A percentile compares a stretch with the other conserved stretches of the same genome.
Evolutionary conservation across 345 rosid genomes (phyloP).

Genomic region (Bruguiera parviflora): DNA sequence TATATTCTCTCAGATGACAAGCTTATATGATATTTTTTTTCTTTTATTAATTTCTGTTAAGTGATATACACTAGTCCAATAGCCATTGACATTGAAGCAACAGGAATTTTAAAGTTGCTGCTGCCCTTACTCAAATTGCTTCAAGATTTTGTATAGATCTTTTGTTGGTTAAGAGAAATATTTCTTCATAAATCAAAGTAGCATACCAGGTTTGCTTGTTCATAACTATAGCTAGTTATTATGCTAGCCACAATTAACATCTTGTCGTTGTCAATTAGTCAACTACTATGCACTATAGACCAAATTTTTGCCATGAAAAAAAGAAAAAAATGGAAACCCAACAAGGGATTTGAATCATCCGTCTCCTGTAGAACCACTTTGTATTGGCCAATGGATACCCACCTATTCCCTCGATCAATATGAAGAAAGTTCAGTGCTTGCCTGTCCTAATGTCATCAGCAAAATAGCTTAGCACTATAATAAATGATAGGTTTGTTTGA

Average conservation of each 20-base stretch:
- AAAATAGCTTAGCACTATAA: slow-evolving; percentile 10
- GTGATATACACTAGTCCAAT: slow-evolving; percentile 11
- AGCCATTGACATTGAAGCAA: background rate
- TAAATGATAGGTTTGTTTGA: slow-evolving; percentile 10
- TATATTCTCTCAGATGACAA: slow-evolving; percentile 1
- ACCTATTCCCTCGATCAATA: slow-evolving; percentile 31
- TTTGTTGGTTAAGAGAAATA: background rate
- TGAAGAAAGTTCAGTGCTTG: slow-evolving; percentile 32
- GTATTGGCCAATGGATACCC: slow-evolving; percentile 45
- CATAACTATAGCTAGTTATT: background rate
- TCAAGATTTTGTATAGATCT: background rate
- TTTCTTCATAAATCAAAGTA: background rate
- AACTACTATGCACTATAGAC: background rate
- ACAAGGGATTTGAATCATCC: slow-evolving; percentile 15
- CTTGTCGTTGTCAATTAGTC: background rate
- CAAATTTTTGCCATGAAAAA: slow-evolving; percentile 5
- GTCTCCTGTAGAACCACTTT: slow-evolving; percentile 24
- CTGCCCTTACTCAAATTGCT: slow-evolving; percentile 1
- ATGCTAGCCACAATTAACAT: background rate
- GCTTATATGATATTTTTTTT: background rate
- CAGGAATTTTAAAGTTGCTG: slow-evolving; percentile 8
- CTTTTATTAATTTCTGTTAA: slow-evolving; percentile 8
- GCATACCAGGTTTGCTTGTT: background rate
- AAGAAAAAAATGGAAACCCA: slow-evolving; percentile 18
- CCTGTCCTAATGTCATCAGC: slow-evolving; percentile 24